Conservation (phyloP, 768 basidiomycete genomes). For the Coprinopsis cinerea region DNA sequence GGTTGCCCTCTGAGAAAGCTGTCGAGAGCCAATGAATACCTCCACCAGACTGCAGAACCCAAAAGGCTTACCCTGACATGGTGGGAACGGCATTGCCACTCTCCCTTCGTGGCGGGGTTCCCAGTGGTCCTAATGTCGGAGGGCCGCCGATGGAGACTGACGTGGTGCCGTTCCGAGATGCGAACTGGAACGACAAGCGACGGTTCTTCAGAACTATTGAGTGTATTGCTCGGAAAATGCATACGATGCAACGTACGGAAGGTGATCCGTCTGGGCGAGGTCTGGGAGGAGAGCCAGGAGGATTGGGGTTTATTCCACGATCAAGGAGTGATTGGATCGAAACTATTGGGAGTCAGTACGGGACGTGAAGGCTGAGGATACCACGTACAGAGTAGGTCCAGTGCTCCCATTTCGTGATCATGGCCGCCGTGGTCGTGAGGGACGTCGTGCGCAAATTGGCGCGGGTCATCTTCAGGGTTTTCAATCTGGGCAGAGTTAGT, state of each 20-base stretch:
- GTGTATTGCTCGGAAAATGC: too few relatives aligned
- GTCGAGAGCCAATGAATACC: not conserved
- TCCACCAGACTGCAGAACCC: not conserved
- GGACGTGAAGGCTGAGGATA: constrained; percentile 4
- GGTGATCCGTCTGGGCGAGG: constrained; percentile 2
- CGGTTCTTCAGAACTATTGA: too few relatives aligned
- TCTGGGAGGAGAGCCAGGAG: constrained; percentile 6
- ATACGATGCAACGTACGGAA: not conserved
- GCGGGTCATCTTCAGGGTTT: constrained; percentile 69
- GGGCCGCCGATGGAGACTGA: constrained; percentile 8
- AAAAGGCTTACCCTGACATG: constrained; percentile 45
- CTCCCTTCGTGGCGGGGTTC: too few relatives aligned
- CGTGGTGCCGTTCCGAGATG: constrained; percentile 5
- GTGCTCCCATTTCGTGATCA: constrained; percentile 32
- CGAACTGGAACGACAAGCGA: constrained; percentile 12
- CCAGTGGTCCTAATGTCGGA: not conserved
- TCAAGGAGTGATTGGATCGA: constrained; percentile 32
- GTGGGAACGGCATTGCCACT: constrained; percentile 28
- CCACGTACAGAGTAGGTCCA: constrained; percentile 44
- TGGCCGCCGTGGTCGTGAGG: constrained; percentile 19
- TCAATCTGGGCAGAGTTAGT: constrained; percentile 49
- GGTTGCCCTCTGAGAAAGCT: constrained; percentile 22
- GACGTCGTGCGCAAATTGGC: constrained; percentile 46
- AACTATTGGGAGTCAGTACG: constrained; percentile 19
- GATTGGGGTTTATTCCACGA: constrained; percentile 21